Evolutionary conservation across 805 yeast species (phyloP).

Genomic region (Metschnikowia arizonensis): DNA sequence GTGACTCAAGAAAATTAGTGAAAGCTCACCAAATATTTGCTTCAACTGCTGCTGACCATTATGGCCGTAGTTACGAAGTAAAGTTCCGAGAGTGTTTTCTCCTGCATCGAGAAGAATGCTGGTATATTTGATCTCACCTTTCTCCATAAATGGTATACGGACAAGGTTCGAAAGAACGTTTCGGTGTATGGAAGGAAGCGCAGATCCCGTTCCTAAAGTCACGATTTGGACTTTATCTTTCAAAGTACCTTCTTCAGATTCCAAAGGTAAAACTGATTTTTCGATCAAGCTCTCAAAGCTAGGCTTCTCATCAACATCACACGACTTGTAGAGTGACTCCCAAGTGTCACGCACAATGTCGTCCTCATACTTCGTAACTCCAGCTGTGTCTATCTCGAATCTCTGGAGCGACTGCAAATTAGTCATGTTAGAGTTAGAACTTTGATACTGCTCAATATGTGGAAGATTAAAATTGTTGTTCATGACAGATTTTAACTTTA

Average conservation of each 20-base stretch:
- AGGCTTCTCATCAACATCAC: constrained; percentile 19
- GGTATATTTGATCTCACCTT: constrained; percentile 28
- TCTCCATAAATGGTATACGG: constrained; percentile 53
- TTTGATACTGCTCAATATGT: constrained; percentile 19
- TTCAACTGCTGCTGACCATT: constrained; percentile 33
- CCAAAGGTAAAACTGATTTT: constrained; percentile 17
- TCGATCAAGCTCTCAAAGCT: constrained; percentile 14
- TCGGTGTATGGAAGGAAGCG: constrained; percentile 77
- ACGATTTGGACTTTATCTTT: constrained; percentile 60
- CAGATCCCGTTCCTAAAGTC: constrained; percentile 90
- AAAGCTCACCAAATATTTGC: constrained; percentile 54
- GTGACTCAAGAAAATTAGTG: constrained; percentile 73
- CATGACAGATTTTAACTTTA: constrained; percentile 57
- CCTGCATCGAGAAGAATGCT: constrained; percentile 86
- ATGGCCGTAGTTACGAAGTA: constrained; percentile 58
- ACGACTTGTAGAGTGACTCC: constrained; percentile 24
- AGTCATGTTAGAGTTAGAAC: constrained; percentile 9
- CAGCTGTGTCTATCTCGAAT: constrained; percentile 22
- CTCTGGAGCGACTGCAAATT: constrained; percentile 34
- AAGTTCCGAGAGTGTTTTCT: constrained; percentile 78
- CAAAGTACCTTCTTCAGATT: constrained; percentile 21
- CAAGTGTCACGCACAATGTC: constrained; percentile 20
- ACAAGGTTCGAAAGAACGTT: constrained; percentile 81
- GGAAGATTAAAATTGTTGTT: constrained; percentile 43
- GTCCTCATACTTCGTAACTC: constrained; percentile 22